Base-by-base conservation (phyloP, 2,329 filamentous ascomycete genomes). In the Pezicula neosporulosa region DNA sequence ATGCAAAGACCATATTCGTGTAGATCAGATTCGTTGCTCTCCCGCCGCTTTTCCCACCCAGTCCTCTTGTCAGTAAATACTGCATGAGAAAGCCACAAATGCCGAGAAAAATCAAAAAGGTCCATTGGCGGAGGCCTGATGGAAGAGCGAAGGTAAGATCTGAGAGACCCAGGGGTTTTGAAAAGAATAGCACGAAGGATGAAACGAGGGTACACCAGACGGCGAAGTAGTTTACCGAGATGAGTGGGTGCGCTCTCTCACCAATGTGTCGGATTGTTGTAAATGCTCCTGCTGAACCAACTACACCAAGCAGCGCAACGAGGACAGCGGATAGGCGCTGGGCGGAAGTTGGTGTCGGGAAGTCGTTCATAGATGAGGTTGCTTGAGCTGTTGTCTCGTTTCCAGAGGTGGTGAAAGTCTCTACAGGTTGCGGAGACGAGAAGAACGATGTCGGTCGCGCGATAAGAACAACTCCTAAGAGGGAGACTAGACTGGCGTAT, bases 151-250 rank as follows among this genome's bases (percentile, higher is more conserved):
- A 81, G 58, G 8, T 60, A 72, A 65, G 57, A 69, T 61, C 42
- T 30, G 30, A 72, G 3, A 78, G 48, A 30, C 50, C 47, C 9
- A 57, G 37, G 2, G 59, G 55, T n/a, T 43, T 76, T 0, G 72
- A 74, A 4, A 76, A 75, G 1, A 75, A 71, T 57, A 95, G 80
- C 28, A 81, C 81, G 1, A 81, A 60, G 2, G 78, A 65, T 41
- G 85, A 85, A 44, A 96, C 83, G 2, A 91, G 60, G 0, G 82
- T 86, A 60, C 86, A 89, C 72, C 82, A 86, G 0, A 76, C 72
- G 3, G 84, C 83, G 63, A 96, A 96, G 69, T 92, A 95, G 62
- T 90, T 95, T 50, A 96, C 89, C 2, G 82, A 87, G 51, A 96
- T 83, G n/a, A 96, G 74, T 0, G 91, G 82, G 64, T 96, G 90